phyloP scores from a whole-genome alignment of 176 grass and related monocot species.

The Thinopyrum elongatum region DNA sequence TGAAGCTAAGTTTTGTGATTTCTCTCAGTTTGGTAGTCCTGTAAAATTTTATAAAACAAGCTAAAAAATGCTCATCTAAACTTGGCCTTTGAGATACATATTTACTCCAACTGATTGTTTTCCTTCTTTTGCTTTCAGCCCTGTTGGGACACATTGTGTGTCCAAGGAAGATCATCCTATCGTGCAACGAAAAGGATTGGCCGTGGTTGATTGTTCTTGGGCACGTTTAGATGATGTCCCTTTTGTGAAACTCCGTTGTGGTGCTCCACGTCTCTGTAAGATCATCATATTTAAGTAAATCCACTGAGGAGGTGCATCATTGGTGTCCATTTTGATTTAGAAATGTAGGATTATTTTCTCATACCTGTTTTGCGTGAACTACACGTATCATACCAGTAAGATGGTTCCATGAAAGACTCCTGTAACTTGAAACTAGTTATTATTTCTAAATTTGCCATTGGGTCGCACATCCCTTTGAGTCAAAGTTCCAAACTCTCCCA shows the following conservation, averaged over 20 bases:
- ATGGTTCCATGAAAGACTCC: neutral
- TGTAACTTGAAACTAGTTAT: neutral
- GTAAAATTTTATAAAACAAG: neutral
- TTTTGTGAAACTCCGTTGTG: slow-evolving; percentile 90
- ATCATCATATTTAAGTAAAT: neutral
- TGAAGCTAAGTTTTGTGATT: neutral
- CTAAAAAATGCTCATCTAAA: neutral
- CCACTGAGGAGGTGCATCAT: neutral
- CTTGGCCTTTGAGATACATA: neutral
- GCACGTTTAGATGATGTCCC: slow-evolving; percentile 94
- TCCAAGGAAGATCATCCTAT: slow-evolving; percentile 81
- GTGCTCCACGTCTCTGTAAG: slow-evolving; percentile 94
- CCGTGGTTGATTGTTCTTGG: slow-evolving; percentile 98
- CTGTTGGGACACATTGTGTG: slow-evolving; percentile 88
- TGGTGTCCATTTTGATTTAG: neutral
- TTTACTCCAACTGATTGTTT: slow-evolving; percentile 13
- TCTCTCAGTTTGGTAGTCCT: neutral
- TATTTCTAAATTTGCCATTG: neutral
- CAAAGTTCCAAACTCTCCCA: neutral
- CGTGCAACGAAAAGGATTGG: slow-evolving; percentile 86
- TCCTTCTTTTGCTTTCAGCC: slow-evolving; percentile 49
- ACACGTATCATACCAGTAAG: neutral
- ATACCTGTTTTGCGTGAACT: slow-evolving; percentile 9
- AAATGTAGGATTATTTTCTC: neutral
- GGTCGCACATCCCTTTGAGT: neutral